These are phyloP conservation scores for Purpureocillium lavendulum DNA, from an alignment of 2,329 filamentous ascomycete species.

Conservation along the genomic window DNA sequence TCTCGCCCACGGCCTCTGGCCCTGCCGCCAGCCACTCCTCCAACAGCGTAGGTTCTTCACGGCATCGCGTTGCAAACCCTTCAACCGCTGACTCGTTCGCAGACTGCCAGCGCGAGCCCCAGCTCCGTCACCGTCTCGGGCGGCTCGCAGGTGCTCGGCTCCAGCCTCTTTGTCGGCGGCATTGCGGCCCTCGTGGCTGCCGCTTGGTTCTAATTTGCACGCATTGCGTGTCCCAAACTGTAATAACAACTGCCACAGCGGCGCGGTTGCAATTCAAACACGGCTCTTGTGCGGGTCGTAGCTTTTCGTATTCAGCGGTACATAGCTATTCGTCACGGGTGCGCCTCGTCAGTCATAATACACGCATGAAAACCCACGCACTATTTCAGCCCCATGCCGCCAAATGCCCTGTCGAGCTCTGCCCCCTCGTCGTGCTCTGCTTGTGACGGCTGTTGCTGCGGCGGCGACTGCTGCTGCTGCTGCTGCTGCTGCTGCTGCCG, in stretches of 20 bases:
- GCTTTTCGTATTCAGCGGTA: neutral
- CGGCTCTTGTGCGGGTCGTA: neutral
- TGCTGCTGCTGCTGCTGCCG: neutral
- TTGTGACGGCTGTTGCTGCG: neutral
- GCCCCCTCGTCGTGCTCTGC: slow-evolving; percentile 37
- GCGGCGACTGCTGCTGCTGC: neutral
- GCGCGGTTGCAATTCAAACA: neutral
- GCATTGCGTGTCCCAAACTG: no score
- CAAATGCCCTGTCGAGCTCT: slow-evolving; percentile 52
- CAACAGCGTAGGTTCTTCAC: no score
- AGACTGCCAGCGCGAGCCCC: slow-evolving; percentile 2
- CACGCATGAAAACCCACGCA: neutral
- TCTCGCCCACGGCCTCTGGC: slow-evolving; percentile 1
- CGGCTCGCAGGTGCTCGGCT: slow-evolving; percentile 1
- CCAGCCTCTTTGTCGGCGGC: slow-evolving; percentile 6
- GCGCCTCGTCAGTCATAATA: neutral
- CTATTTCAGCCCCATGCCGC: slow-evolving; percentile 31
- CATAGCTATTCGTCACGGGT: neutral
- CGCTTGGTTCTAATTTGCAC: slow-evolving; percentile 10
- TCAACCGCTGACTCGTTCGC: neutral
- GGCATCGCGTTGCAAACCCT: slow-evolving; percentile 1
- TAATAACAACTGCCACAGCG: no score
- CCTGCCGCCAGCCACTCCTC: neutral
- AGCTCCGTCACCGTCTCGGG: slow-evolving; percentile 6
- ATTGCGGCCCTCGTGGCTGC: slow-evolving; percentile 3